A percentile compares a stretch with the other conserved stretches of the same genome.
Conservation (phyloP, 2,329 filamentous ascomycete genomes). For the Cephalotrichum gorgonifer region DNA sequence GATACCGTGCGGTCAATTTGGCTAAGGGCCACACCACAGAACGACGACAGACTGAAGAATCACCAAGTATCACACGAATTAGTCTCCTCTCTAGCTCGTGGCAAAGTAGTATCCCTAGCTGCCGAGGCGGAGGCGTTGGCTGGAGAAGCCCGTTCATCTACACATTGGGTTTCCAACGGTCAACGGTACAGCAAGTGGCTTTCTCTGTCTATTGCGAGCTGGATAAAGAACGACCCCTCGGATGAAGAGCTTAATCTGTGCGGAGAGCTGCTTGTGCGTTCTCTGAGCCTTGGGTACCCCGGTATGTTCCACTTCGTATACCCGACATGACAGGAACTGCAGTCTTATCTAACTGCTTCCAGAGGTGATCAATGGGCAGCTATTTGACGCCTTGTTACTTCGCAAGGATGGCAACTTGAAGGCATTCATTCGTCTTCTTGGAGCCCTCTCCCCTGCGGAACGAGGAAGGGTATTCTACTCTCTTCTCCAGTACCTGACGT, state of each 20-base stretch:
- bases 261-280: conserved; percentile 42
- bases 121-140: conserved; percentile 37
- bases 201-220: conserved; percentile 48
- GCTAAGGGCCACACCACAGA: background rate
- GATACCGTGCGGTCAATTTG: conserved; percentile 20
- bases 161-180: conserved; percentile 54
- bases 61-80: conserved; percentile 24
- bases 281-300: conserved; percentile 61
- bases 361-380: conserved; percentile 7
- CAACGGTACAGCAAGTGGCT: conserved; percentile 62
- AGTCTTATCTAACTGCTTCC: background rate
- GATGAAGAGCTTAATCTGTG: conserved; percentile 28
- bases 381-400: conserved; percentile 27
- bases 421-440: conserved; percentile 16
- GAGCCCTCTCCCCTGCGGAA: conserved; percentile 2
- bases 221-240: conserved; percentile 21
- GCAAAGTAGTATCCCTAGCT: conserved; percentile 36
- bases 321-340: background rate
- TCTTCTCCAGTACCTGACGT: conserved; percentile 30
- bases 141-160: conserved; percentile 9
- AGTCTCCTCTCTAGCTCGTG: conserved; percentile 33
- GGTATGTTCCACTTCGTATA: conserved; percentile 36
- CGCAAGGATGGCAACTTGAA: conserved; percentile 11
- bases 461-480: conserved; percentile 15
- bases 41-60: background rate